Evolutionary conservation across 2,329 filamentous ascomycete species (phyloP).

Genomic region (Fusarium sp.): DNA sequence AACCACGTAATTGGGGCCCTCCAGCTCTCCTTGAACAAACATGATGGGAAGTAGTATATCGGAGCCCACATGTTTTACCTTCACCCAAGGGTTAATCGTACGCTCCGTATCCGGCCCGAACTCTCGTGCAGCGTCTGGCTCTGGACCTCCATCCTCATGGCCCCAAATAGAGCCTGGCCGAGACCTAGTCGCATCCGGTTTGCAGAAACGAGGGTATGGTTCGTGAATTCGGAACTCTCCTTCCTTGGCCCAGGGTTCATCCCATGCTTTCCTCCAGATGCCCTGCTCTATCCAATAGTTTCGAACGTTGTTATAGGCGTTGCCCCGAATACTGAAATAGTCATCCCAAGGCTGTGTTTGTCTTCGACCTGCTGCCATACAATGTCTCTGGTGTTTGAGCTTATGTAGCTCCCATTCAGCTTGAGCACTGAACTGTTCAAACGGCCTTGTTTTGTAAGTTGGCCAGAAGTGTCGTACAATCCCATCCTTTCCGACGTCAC

Average conservation of each 20-base stretch:
- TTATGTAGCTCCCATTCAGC: neutral
- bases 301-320: slow-evolving; percentile 19
- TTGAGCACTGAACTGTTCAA: neutral
- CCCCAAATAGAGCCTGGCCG: neutral
- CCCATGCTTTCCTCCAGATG: slow-evolving; percentile 22
- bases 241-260: neutral
- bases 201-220: neutral
- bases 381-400: neutral
- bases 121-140: neutral
- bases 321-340: neutral
- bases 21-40: neutral
- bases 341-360: slow-evolving; percentile 22
- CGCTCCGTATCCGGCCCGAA: neutral
- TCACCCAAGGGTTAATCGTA: neutral
- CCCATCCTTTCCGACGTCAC: neutral
- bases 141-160: neutral
- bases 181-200: neutral
- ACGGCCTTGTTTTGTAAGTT: neutral
- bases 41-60: too few species aligned
- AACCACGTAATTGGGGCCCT: neutral
- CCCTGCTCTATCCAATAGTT: slow-evolving; percentile 22
- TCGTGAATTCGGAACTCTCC: neutral
- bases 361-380: neutral
- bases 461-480: neutral
- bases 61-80: too few species aligned